A percentile compares a stretch with the other conserved stretches of the same genome.
phyloP scores from a whole-genome alignment of 169 alveolate species.

The Eimeria praecox region DNA sequence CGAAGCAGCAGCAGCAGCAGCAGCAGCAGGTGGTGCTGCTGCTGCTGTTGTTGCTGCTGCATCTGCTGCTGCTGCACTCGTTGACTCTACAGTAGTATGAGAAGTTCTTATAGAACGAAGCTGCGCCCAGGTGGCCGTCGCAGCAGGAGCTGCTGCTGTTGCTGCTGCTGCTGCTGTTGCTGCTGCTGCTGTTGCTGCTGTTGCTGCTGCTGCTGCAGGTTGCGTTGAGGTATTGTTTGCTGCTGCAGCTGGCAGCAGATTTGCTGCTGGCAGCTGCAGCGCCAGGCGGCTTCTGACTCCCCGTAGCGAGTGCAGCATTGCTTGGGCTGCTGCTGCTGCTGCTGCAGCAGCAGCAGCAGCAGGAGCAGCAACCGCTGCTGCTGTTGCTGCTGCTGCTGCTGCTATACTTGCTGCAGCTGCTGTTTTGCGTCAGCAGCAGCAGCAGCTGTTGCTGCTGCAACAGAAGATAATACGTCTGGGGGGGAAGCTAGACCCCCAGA shows the following conservation, averaged over 20 bases:
- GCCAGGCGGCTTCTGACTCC: conserved; percentile 24
- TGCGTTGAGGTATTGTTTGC: background rate
- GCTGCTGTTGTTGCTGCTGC: background rate
- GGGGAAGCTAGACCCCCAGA: background rate
- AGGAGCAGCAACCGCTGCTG: background rate
- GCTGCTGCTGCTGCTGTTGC: background rate
- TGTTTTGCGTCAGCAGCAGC: background rate
- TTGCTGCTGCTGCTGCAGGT: background rate
- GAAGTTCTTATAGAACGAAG: background rate
- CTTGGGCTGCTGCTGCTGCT: background rate
- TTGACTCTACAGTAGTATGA: background rate
- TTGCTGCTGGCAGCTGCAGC: conserved; percentile 49
- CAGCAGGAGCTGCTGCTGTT: conserved; percentile 8
- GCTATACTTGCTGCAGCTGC: background rate
- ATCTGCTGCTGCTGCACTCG: conserved; percentile 8
- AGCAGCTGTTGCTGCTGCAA: no score
- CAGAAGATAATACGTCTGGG: background rate
- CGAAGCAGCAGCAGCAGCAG: background rate
- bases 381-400: background rate
- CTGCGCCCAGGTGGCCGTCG: background rate
- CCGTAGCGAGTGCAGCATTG: conserved; percentile 18
- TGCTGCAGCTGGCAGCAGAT: background rate
- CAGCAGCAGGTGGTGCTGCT: background rate
- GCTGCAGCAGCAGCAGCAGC: background rate
- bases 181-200: background rate